These are phyloP conservation scores for Erythrobasidium hasegawianum DNA, from an alignment of 1,284 basidiomycete genomes.

Conservation along the genomic window DNA sequence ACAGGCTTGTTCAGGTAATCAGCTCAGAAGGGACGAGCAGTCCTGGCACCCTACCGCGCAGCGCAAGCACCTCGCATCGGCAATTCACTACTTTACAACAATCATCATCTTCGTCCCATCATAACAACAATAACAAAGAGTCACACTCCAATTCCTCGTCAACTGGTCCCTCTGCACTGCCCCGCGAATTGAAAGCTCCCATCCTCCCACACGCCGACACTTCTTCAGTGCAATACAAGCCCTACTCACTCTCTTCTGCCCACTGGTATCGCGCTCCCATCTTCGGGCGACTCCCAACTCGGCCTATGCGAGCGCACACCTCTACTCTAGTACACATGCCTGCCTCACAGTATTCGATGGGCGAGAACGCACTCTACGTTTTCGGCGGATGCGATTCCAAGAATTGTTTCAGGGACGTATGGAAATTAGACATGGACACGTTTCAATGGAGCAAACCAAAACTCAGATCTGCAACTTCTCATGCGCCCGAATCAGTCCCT, in stretches of 20 bases:
- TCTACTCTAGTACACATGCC: conserved; percentile 35
- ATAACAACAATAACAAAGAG: too few relatives aligned
- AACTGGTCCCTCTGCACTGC: neutral
- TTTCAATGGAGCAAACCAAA: conserved; percentile 32
- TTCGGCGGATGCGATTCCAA: conserved; percentile 42
- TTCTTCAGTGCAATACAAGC: conserved; percentile 12
- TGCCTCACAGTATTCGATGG: conserved; percentile 3
- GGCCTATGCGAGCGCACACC: conserved; percentile 38
- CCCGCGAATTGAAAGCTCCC: conserved; percentile 2
- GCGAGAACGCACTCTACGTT: conserved; percentile 10
- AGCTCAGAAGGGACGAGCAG: too few relatives aligned
- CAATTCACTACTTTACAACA: too few relatives aligned
- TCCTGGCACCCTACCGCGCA: too few relatives aligned
- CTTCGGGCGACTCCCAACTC: conserved; percentile 34
- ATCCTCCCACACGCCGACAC: conserved; percentile 7
- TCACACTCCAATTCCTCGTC: too few relatives aligned
- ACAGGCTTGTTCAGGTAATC: too few relatives aligned
- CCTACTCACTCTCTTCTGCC: conserved; percentile 11
- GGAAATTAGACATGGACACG: conserved; percentile 39
- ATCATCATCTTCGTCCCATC: too few relatives aligned
- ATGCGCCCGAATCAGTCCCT: too few relatives aligned
- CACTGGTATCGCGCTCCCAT: conserved; percentile 39
- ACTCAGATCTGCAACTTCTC: conserved; percentile 7
- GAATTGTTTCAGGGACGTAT: conserved; percentile 41
- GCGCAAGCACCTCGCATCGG: too few relatives aligned